Conservation (phyloP, 352 stramenopile genomes). For the Nothophytophthora sp. region DNA sequence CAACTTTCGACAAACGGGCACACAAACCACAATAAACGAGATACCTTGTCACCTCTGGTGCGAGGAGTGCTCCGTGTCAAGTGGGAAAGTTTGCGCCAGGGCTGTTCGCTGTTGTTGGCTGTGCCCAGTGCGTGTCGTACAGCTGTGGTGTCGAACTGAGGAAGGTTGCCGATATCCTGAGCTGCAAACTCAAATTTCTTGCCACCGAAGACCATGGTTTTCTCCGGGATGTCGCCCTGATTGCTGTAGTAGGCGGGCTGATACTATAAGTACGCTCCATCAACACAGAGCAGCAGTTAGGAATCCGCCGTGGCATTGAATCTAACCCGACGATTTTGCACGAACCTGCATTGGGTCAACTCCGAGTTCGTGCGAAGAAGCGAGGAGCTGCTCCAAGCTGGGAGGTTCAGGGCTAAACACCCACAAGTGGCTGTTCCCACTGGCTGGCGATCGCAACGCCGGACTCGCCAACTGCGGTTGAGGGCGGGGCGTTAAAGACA, state of each 20-base stretch:
- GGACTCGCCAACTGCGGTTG: conserved; percentile 15
- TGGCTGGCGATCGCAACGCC: conserved; percentile 4
- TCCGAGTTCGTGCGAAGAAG: conserved; percentile 42
- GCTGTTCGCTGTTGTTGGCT: conserved; percentile 1
- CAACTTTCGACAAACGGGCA: not conserved
- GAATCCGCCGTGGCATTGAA: not conserved
- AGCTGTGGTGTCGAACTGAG: conserved; percentile 45
- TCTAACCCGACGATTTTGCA: conserved; percentile 3
- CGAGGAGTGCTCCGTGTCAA: conserved; percentile 5
- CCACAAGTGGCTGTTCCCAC: conserved; percentile 40
- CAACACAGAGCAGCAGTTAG: not conserved
- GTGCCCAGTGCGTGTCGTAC: conserved; percentile 11
- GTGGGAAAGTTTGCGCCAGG: conserved; percentile 27
- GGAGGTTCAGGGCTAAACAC: conserved; percentile 46
- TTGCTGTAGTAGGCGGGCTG: conserved; percentile 57
- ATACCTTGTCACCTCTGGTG: conserved; percentile 19
- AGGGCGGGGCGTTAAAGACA: conserved; percentile 59
- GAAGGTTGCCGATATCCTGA: conserved; percentile 32
- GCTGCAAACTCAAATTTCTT: conserved; percentile 66
- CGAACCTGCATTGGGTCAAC: conserved; percentile 43
- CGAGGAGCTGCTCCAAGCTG: conserved; percentile 38
- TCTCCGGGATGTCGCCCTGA: conserved; percentile 60
- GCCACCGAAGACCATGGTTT: conserved; percentile 75
- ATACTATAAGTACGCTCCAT: conserved; percentile 32
- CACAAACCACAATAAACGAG: not conserved